A percentile compares a stretch with the other conserved stretches of the same genome.
Evolutionary conservation across 2,329 filamentous ascomycete genomes (phyloP).

Genomic region (Stagonosporopsis rhizophila): DNA sequence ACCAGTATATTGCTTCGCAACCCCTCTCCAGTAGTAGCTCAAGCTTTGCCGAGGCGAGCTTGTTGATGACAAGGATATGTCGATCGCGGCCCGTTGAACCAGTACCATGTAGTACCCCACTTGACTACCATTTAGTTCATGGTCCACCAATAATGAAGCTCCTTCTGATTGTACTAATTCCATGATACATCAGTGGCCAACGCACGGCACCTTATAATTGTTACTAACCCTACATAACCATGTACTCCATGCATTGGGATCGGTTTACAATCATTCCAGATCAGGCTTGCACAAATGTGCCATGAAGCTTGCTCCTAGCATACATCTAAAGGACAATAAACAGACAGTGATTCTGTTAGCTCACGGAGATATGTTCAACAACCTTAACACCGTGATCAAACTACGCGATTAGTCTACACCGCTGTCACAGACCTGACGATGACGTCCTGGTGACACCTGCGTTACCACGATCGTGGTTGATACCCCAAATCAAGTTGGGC

Average conservation of each 20-base stretch:
- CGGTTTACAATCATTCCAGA: no score
- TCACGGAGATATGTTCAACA: neutral
- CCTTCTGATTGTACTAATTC: no score
- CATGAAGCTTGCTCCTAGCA: no score
- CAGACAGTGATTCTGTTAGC: no score
- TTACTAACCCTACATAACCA: no score
- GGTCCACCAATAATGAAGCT: constrained; percentile 1
- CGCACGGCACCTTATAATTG: neutral
- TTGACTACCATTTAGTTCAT: neutral
- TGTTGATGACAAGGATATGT: constrained; percentile 10
- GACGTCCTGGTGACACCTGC: constrained; percentile 31
- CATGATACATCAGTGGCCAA: neutral
- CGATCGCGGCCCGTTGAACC: constrained; percentile 4
- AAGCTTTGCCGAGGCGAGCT: constrained; percentile 20
- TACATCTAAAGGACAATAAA: no score
- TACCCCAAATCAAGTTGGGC: constrained; percentile 31
- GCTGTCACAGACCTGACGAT: constrained; percentile 30
- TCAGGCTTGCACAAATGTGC: no score
- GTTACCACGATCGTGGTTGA: constrained; percentile 35
- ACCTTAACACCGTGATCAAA: neutral
- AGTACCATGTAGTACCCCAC: neutral
- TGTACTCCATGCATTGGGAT: no score
- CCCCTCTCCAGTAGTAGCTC: neutral
- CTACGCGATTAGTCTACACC: constrained; percentile 27
- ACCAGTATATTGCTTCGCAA: constrained; percentile 1